Base-by-base conservation (phyloP, 2,329 filamentous ascomycete genomes). In the Penicillium sp. region DNA sequence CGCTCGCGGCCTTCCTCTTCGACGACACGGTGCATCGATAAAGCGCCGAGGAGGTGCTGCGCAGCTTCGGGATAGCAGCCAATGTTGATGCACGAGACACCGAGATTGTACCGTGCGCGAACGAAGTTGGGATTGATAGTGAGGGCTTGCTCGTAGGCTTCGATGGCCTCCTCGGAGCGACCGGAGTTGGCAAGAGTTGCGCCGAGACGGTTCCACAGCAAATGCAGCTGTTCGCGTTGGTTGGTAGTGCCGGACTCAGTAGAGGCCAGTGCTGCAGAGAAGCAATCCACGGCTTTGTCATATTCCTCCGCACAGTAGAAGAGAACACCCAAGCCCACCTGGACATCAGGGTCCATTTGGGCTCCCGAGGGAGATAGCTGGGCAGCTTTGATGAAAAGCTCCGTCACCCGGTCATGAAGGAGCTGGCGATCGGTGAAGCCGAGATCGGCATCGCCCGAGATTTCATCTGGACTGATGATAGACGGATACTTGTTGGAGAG, bases 231-330 rank as follows among this genome's bases (percentile, higher is more conserved):
- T 56, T 84, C 82, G 54, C 81, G 79, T 46, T 86, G 82, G 68
- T 95, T 96, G 42, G 81, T 84, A 6, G 79, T 79, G 41, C 92
- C 92, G 23, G 81, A 76, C 65, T 95, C 88, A 1, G 85, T 87
- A 15, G 80, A 86, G 42, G 86, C 85, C 15, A 98, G 78, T 0
- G 93, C 90, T 1, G 90, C 82, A 39, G 84, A 85, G 76, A 98
- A 98, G 72, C 93, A 98, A 71, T 98, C 92, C 25, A 98, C 90
- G 0, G 92, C 92, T 70, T 98, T 98, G 61, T 92, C 86, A 70
- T 95, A 96, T 60, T 96, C 90, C 66, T 98, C 92, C 18, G 86
- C 88, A 35, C 90, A 92, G 67, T 98, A 98, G 71, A 98, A 96
- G 11, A 98, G 77, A 3, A 98, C 92, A 23, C 93, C 93, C 1